Evolutionary conservation across 2,329 filamentous ascomycete species (phyloP).

Genomic region (Nakataea oryzae): DNA sequence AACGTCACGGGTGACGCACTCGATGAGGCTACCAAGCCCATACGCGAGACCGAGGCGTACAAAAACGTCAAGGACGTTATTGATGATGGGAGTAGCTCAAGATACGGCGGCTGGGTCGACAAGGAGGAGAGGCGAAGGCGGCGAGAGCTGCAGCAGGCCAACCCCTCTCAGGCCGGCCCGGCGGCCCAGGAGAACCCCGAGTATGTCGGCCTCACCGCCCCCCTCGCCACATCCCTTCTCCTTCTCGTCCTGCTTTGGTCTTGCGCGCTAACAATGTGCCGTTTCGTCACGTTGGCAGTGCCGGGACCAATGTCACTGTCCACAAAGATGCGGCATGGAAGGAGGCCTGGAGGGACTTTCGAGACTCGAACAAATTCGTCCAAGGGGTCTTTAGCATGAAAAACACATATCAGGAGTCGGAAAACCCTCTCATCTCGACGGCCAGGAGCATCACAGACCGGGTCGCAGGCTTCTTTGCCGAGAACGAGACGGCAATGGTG

Average conservation of each 20-base stretch:
- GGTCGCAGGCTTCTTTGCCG: slow-evolving; percentile 91
- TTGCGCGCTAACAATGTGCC: not conserved
- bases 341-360: slow-evolving; percentile 95
- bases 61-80: slow-evolving; percentile 93
- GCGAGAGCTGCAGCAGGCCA: slow-evolving; percentile 52
- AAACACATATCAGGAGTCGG: slow-evolving; percentile 85
- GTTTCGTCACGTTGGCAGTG: slow-evolving; percentile 38
- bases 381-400: slow-evolving; percentile 83
- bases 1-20: slow-evolving; percentile 77
- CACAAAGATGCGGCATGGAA: slow-evolving; percentile 98
- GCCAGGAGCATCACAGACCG: slow-evolving; percentile 90
- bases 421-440: slow-evolving; percentile 89
- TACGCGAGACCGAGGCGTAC: slow-evolving; percentile 88
- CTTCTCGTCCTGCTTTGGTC: slow-evolving; percentile 8
- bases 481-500: slow-evolving; percentile 95
- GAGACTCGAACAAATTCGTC: slow-evolving; percentile 78
- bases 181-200: slow-evolving; percentile 74
- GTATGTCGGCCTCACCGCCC: slow-evolving; percentile 41
- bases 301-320: slow-evolving; percentile 85
- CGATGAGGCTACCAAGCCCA: slow-evolving; percentile 89
- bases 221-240: not conserved
- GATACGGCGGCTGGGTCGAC: slow-evolving; percentile 94
- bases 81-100: slow-evolving; percentile 89
- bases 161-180: slow-evolving; percentile 40
- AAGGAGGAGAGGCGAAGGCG: slow-evolving; percentile 84